phyloP scores from a whole-genome alignment of 1,139 yeast genomes.

The Candida smagusa region DNA sequence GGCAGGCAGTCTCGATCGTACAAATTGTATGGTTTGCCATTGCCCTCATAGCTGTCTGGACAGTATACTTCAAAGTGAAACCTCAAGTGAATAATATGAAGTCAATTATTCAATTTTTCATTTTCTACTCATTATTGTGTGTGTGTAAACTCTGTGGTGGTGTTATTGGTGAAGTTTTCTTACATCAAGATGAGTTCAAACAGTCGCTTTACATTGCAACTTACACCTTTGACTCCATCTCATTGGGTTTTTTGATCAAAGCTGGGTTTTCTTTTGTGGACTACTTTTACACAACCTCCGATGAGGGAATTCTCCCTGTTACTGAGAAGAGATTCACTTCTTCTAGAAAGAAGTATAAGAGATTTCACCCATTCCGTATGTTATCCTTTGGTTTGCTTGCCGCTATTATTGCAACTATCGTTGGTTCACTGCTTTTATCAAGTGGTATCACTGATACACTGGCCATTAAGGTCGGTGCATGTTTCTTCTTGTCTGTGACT shows the following conservation, averaged over 20 bases:
- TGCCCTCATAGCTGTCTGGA: conserved; percentile 5
- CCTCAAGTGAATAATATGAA: conserved; percentile 2
- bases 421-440: conserved; percentile 11
- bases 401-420: conserved; percentile 14
- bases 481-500: conserved; percentile 11
- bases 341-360: conserved; percentile 1
- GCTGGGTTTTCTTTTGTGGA: conserved; percentile 10
- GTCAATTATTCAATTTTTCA: conserved; percentile 4
- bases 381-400: conserved; percentile 14
- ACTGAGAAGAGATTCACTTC: neutral
- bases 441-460: conserved; percentile 1
- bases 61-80: conserved; percentile 1
- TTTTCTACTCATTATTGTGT: conserved; percentile 8
- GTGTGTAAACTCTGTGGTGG: conserved; percentile 20
- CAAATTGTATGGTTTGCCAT: conserved; percentile 15
- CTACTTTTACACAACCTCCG: conserved; percentile 5
- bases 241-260: conserved; percentile 17
- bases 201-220: conserved; percentile 15
- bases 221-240: conserved; percentile 17
- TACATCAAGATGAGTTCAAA: conserved; percentile 8
- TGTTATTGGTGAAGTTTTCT: conserved; percentile 12
- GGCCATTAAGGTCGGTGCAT: conserved; percentile 10
- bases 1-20: conserved; percentile 17
- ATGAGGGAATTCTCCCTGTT: neutral
- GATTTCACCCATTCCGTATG: conserved; percentile 13